Conservation (phyloP, 2,329 filamentous ascomycete species). For the Drechslerella dactyloides region DNA sequence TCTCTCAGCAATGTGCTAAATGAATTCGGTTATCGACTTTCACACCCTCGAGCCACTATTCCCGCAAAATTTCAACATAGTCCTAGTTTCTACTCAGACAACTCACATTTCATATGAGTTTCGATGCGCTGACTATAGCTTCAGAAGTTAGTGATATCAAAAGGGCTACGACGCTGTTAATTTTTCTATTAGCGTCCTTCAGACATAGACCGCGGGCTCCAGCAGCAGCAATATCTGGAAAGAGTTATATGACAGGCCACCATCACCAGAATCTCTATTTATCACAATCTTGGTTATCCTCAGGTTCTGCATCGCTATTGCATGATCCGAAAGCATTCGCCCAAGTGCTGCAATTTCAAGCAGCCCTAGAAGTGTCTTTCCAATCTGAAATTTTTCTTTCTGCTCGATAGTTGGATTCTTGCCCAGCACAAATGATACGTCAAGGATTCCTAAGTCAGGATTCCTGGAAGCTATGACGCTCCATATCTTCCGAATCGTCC, state of each 20-base stretch:
- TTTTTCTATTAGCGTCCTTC: too few relatives aligned
- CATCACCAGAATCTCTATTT: neutral
- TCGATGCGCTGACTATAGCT: too few relatives aligned
- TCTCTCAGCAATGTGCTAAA: too few relatives aligned
- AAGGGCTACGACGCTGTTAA: too few relatives aligned
- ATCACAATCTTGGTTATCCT: slow-evolving; percentile 25
- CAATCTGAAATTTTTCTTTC: slow-evolving; percentile 27
- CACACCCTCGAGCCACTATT: too few relatives aligned
- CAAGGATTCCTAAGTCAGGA: slow-evolving; percentile 9
- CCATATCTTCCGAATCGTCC: slow-evolving; percentile 16
- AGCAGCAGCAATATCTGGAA: slow-evolving; percentile 28
- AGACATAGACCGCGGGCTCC: slow-evolving; percentile 12
- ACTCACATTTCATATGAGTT: too few relatives aligned
- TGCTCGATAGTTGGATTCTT: neutral
- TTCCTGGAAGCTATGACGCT: slow-evolving; percentile 12
- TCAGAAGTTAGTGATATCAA: too few relatives aligned
- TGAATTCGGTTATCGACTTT: too few relatives aligned
- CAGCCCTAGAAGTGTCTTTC: slow-evolving; percentile 25
- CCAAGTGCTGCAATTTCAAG: slow-evolving; percentile 24
- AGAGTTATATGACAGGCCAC: neutral
- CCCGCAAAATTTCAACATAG: too few relatives aligned
- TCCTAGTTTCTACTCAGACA: too few relatives aligned
- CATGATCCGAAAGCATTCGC: slow-evolving; percentile 23
- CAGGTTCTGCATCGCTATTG: slow-evolving; percentile 7
- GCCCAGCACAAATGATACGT: slow-evolving; percentile 14